Evolutionary conservation across 805 yeast species (phyloP).

Genomic region (Lipomyces lipofer): DNA sequence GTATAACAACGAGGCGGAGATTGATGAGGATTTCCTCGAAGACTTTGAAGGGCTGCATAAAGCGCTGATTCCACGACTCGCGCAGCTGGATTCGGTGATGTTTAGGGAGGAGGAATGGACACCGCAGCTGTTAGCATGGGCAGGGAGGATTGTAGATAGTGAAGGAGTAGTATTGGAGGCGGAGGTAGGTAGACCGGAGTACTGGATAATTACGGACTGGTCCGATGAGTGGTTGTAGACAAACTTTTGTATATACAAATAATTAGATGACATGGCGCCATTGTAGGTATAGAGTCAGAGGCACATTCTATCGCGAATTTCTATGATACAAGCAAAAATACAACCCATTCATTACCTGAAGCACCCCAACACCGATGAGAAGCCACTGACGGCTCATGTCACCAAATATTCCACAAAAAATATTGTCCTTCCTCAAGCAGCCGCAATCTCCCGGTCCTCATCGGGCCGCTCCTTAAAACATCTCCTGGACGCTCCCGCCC

Average conservation of each 20-base stretch:
- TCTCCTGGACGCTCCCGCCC: slow-evolving; percentile 48
- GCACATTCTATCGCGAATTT: too few relatives aligned
- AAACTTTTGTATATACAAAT: too few relatives aligned
- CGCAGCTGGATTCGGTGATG: slow-evolving; percentile 2
- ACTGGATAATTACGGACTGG: slow-evolving; percentile 19
- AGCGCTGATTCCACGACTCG: slow-evolving; percentile 9
- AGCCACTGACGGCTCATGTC: too few relatives aligned
- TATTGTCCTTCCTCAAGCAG: too few relatives aligned
- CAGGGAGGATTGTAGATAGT: slow-evolving; percentile 18
- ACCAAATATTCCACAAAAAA: too few relatives aligned
- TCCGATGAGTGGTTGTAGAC: too few relatives aligned
- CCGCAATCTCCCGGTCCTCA: too few relatives aligned
- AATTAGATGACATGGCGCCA: too few relatives aligned
- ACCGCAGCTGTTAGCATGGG: slow-evolving; percentile 20
- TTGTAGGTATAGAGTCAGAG: too few relatives aligned
- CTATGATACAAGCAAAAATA: too few relatives aligned
- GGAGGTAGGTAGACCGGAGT: neutral
- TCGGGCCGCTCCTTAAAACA: slow-evolving; percentile 27
- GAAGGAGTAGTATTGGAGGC: slow-evolving; percentile 12
- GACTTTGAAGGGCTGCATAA: slow-evolving; percentile 13
- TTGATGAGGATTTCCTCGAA: slow-evolving; percentile 12
- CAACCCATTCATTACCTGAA: too few relatives aligned
- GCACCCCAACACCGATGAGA: too few relatives aligned
- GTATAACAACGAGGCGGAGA: slow-evolving; percentile 8
- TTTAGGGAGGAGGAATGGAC: slow-evolving; percentile 16